Percentiles rank a stretch among this genome's conserved stretches.
These are phyloP conservation scores for Neonectria coccinea DNA, from an alignment of 2,329 filamentous ascomycete species.

Conservation along the genomic window DNA sequence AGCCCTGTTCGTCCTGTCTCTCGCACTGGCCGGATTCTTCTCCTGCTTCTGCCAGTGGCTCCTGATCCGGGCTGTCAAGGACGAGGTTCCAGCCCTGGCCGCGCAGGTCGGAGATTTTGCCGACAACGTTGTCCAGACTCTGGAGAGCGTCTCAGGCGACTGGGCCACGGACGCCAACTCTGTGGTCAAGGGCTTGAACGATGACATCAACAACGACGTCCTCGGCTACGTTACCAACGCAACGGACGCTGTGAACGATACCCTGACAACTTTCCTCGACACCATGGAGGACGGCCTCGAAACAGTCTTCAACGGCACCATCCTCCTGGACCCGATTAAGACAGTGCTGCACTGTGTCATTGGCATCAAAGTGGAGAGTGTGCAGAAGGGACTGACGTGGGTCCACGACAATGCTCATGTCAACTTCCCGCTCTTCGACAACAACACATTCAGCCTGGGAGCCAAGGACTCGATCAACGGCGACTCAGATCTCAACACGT, in stretches of 20 bases:
- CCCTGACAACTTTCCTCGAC: slow-evolving; percentile 83
- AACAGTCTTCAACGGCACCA: slow-evolving; percentile 82
- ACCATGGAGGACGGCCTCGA: slow-evolving; percentile 81
- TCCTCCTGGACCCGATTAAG: slow-evolving; percentile 81
- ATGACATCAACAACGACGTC: slow-evolving; percentile 84
- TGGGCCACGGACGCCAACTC: slow-evolving; percentile 84
- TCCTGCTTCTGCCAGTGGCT: slow-evolving; percentile 86
- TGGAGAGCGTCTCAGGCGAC: slow-evolving; percentile 77
- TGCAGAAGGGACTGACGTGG: slow-evolving; percentile 94
- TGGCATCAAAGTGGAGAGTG: slow-evolving; percentile 83
- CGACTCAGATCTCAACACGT: slow-evolving; percentile 71
- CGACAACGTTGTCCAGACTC: slow-evolving; percentile 77
- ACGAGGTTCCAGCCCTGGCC: slow-evolving; percentile 80
- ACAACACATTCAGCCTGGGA: slow-evolving; percentile 86
- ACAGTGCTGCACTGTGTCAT: slow-evolving; percentile 90
- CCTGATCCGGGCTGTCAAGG: slow-evolving; percentile 78
- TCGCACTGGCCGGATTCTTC: slow-evolving; percentile 85
- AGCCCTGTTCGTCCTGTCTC: slow-evolving; percentile 86
- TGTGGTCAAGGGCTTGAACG: slow-evolving; percentile 77
- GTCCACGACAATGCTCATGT: slow-evolving; percentile 88
- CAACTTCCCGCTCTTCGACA: slow-evolving; percentile 79
- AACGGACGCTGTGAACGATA: slow-evolving; percentile 85
- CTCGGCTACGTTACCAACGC: slow-evolving; percentile 89
- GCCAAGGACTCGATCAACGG: slow-evolving; percentile 71
- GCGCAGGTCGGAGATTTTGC: slow-evolving; percentile 83